Conservation (phyloP, 1,284 basidiomycete genomes). For the Porogramme epimiltina region DNA sequence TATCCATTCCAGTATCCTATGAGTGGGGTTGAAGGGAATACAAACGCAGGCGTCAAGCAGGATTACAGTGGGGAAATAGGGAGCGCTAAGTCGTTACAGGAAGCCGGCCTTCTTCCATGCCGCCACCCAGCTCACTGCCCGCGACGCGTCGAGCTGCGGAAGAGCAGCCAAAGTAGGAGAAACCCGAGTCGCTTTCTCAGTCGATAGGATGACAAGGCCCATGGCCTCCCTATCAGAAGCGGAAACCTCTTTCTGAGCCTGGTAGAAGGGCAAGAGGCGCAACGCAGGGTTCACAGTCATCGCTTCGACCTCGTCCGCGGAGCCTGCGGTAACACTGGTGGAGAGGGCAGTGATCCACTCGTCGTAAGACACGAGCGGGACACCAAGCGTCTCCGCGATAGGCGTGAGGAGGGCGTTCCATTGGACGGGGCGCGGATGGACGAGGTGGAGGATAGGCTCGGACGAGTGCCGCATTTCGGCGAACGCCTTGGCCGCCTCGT, state of each 20-base stretch:
- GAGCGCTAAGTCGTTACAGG: not conserved
- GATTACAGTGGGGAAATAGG: too few relatives aligned
- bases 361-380: constrained; percentile 25
- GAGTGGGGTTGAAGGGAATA: too few relatives aligned
- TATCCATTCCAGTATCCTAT: too few relatives aligned
- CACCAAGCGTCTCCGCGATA: constrained; percentile 20
- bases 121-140: constrained; percentile 14
- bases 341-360: constrained; percentile 25
- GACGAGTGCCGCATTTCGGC: constrained; percentile 24
- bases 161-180: constrained; percentile 11
- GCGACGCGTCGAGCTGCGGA: constrained; percentile 8
- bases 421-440: constrained; percentile 28
- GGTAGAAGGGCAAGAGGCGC: constrained; percentile 33
- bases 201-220: constrained; percentile 17
- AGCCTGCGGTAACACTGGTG: constrained; percentile 8
- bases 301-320: constrained; percentile 32
- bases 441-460: constrained; percentile 29
- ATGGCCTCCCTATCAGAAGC: constrained; percentile 16
- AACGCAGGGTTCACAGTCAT: constrained; percentile 33
- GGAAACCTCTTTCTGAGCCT: constrained; percentile 2
- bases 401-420: constrained; percentile 22
- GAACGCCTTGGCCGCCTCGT: constrained; percentile 26
- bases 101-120: constrained; percentile 17
- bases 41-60: too few relatives aligned
- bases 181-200: constrained; percentile 11